Base-by-base conservation (phyloP, 1,284 basidiomycete species). In the Fistulinella cinereoalba region DNA sequence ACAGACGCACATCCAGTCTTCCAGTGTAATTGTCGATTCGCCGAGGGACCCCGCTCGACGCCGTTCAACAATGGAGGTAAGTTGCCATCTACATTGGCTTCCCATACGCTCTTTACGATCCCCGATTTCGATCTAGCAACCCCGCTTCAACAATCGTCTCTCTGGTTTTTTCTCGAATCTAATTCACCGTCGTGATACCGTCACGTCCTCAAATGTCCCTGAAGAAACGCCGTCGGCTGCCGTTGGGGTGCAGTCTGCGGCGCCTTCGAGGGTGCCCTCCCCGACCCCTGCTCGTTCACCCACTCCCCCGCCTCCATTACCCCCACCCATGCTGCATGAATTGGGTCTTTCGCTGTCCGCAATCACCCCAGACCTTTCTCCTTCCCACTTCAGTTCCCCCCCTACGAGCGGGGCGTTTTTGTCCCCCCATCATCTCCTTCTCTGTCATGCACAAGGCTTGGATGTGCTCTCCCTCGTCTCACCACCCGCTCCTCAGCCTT, bases 121-220 rank as follows among this genome's bases (percentile, higher is more conserved):
- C 60, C 71, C 47, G 49, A 33, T 29, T 47, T 41, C 37, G 44
- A 52, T 46, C 53, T 54, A 54, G 51, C 62, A 85, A 78, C 64
- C 66, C 49, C 81, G 85, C 49, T 69, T 83, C 27, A 74, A 82
- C 24, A 87, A 82, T 62, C 77, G 88, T 23, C 72, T 90, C 36
- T 90, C 87, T 34, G 88, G 87, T 19, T 89, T 90, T 66, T 81
- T 90, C 63, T 83, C 79, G n/a, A 80, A 79, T 58, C 73, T 90
- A 46, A 86, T 90, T 8, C 81, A 86, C 60, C 78, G 86, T 41
- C 76, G 85, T 43, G 85, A 88, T 42, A 66, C 63, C 32, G 54
- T 62, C 4, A 56, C 71, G 32, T 57, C 56, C 3, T 47, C 64
- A 5, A 50, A 60, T 15, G 44, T 46, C 23, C 48, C 56, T 36